Conservation (phyloP, 257 asterid species). For the Paraleonurus japonicus region DNA sequence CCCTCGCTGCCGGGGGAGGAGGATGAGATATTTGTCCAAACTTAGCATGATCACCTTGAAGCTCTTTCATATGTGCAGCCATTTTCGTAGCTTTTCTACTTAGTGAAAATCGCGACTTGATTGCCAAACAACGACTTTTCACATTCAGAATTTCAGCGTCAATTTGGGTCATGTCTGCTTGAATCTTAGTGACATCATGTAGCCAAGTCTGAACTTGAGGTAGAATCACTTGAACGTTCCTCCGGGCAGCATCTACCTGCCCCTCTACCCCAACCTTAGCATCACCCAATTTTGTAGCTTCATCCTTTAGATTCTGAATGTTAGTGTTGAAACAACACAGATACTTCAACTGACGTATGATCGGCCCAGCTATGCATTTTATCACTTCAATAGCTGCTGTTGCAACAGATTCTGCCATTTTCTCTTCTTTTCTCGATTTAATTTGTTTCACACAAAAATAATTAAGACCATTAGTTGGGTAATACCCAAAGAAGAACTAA, state of each 20-base stretch:
- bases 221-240: neutral
- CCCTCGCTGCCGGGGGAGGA: neutral
- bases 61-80: no score
- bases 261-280: neutral
- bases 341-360: neutral
- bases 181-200: neutral
- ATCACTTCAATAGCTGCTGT: neutral
- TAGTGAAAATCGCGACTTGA: no score
- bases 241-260: neutral
- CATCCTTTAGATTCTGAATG: neutral
- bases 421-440: neutral
- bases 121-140: neutral
- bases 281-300: neutral
- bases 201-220: conserved; percentile 19
- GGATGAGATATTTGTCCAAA: no score
- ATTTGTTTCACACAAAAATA: neutral
- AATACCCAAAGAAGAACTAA: no score
- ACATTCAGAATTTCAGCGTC: neutral
- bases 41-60: no score
- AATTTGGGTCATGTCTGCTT: neutral
- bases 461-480: no score
- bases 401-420: conserved; percentile 4
- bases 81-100: no score
- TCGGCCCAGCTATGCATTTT: neutral
- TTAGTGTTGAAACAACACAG: conserved; percentile 18